Evolutionary conservation across 495 filamentous ascomycete genomes (phyloP), one percentile per base, ranked within the genome.

Genomic region (Aspergillus cavernicola): DNA sequence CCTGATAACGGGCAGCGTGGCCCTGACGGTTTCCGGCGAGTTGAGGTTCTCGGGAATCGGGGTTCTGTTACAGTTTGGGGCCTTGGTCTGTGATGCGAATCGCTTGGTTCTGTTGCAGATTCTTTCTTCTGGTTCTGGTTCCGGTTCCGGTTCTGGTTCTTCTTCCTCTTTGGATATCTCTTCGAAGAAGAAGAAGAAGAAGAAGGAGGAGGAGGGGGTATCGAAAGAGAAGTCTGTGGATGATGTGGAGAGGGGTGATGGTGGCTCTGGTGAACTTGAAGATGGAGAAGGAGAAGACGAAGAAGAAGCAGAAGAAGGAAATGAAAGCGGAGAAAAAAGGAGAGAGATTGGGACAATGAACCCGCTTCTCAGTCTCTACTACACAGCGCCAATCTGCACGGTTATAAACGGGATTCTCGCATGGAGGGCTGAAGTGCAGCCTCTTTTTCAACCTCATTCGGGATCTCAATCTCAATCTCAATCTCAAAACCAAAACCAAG

Each of bases 311-410:
- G 18, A 4, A 9, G 4, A 19, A 45, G 10, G 6, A 28, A 12
- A 1, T 10, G 31, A 11, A 24, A 5, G 22, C 43, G 15, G 3
- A 13, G 2, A 2, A 7, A n/a, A 31, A n/a, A 10, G 4, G 13
- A n/a, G 18, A 11, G 18, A 11, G 9, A 23, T 49, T 0, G 9
- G 22, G 7, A 87, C 87, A 65, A 91, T 93, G 89, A 88, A 92
- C 58, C 86, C 89, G 19, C 75, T 93, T 13, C 86, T 92, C 38
- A 88, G 84, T 29, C 77, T 93, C 23, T 93, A 93, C 73, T 93
- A 92, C 68, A 90, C 86, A 58, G 88, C 89, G 0, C 89, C 89
- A 0, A 78, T 89, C 8, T 92, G 87, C 66, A 85, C 87, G 6
- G 53, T 80, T 39, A 86, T 90, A 80, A 93, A 93, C 58, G 76